These are phyloP conservation scores for Chrysoporthe austroafricana DNA, from an alignment of 2,329 filamentous ascomycete species.

Conservation along the genomic window DNA sequence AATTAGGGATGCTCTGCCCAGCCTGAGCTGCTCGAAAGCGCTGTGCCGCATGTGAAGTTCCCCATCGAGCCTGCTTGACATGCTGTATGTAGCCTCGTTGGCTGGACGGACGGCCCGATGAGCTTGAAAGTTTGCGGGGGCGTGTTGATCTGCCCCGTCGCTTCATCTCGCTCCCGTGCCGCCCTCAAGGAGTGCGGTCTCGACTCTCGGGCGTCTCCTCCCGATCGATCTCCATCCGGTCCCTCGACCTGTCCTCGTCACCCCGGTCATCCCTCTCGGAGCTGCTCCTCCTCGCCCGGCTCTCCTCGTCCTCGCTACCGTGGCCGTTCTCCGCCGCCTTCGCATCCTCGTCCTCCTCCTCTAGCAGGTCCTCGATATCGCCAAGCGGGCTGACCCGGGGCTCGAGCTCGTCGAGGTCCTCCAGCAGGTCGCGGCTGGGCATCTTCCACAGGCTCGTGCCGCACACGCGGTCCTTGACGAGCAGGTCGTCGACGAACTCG, in stretches of 20 bases:
- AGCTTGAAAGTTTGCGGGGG: not conserved
- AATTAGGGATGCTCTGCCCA: not conserved
- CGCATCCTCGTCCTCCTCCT: slow-evolving; percentile 48
- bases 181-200: slow-evolving; percentile 20
- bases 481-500: slow-evolving; percentile 89
- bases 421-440: slow-evolving; percentile 77
- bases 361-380: slow-evolving; percentile 73
- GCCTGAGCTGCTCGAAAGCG: not conserved
- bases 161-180: not conserved
- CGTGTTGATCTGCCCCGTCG: not conserved
- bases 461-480: slow-evolving; percentile 87
- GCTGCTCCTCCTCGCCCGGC: slow-evolving; percentile 18
- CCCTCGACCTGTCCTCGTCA: slow-evolving; percentile 35
- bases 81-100: too few species aligned
- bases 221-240: slow-evolving; percentile 46
- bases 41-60: too few species aligned
- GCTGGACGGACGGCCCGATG: not conserved
- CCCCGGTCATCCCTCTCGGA: slow-evolving; percentile 29
- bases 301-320: slow-evolving; percentile 27
- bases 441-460: slow-evolving; percentile 93
- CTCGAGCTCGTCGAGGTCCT: slow-evolving; percentile 88
- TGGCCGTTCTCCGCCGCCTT: slow-evolving; percentile 40
- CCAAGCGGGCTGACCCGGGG: slow-evolving; percentile 82
- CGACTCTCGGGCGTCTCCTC: slow-evolving; percentile 25
- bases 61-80: too few species aligned